phyloP scores from a whole-genome alignment of 495 filamentous ascomycete genomes.

The Neurospora cerealis region DNA sequence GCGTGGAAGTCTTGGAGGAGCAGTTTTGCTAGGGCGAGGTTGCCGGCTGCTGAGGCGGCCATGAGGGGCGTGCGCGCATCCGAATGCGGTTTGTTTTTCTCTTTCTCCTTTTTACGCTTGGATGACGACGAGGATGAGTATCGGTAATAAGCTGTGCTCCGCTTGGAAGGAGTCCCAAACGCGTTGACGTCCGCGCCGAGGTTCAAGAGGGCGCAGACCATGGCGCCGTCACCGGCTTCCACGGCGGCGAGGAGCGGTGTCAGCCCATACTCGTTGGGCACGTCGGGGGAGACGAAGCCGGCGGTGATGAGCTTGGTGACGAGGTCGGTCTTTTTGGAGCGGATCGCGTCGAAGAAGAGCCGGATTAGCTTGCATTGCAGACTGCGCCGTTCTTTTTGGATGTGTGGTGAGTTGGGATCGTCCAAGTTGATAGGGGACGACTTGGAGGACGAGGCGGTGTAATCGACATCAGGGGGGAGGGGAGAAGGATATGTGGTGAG shows the following conservation, averaged over 20 bases:
- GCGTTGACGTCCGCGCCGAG: conserved; percentile 22
- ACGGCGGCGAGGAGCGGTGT: conserved; percentile 31
- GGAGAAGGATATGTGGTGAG: conserved; percentile 3
- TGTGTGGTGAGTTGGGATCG: background rate
- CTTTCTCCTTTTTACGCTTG: background rate
- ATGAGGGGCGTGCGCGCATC: conserved; percentile 23
- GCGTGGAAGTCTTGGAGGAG: conserved; percentile 15
- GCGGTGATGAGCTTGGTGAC: conserved; percentile 9
- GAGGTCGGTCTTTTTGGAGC: conserved; percentile 9
- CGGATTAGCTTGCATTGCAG: conserved; percentile 10
- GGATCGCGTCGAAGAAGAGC: conserved; percentile 14
- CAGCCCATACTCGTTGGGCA: conserved; percentile 8
- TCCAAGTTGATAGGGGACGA: background rate
- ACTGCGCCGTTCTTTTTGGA: background rate
- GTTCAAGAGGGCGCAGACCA: conserved; percentile 20
- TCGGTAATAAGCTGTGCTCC: background rate
- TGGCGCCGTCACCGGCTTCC: conserved; percentile 14
- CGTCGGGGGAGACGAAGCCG: conserved; percentile 21
- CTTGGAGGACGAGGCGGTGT: background rate
- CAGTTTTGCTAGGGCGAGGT: conserved; percentile 16
- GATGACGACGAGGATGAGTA: background rate
- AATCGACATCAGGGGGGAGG: background rate
- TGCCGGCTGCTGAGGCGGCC: conserved; percentile 15
- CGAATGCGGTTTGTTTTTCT: background rate
- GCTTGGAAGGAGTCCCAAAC: conserved; percentile 2